A percentile compares a stretch with the other conserved stretches of the same genome.
Conservation (phyloP, 352 stramenopile genomes). For the Stephanocyclus meneghinianus region DNA sequence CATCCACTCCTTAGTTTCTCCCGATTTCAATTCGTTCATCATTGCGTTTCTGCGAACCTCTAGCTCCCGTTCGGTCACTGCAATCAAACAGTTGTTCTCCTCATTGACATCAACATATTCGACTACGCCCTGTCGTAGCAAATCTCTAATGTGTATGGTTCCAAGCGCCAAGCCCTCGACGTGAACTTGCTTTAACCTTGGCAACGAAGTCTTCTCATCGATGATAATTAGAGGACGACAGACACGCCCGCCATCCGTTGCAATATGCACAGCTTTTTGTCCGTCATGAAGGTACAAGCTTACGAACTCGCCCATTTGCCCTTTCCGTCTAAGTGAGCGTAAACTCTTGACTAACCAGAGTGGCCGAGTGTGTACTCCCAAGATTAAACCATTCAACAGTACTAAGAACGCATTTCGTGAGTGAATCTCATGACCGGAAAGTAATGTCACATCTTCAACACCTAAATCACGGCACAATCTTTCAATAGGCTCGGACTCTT, state of each 20-base stretch:
- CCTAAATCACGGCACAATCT: conserved; percentile 95
- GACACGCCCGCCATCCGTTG: conserved; percentile 96
- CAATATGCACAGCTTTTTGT: conserved; percentile 96
- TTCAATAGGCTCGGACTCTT: conserved; percentile 91
- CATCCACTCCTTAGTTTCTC: conserved; percentile 57
- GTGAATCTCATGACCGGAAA: conserved; percentile 96
- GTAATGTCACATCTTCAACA: conserved; percentile 93
- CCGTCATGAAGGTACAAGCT: conserved; percentile 98
- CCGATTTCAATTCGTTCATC: conserved; percentile 39
- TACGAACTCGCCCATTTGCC: conserved; percentile 92
- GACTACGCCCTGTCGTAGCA: conserved; percentile 92
- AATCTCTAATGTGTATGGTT: conserved; percentile 75
- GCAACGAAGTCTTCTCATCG: conserved; percentile 86
- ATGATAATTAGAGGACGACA: conserved; percentile 95
- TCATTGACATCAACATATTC: conserved; percentile 99
- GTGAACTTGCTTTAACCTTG: conserved; percentile 92
- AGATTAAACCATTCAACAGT: conserved; percentile 98
- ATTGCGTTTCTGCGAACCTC: conserved; percentile 59
- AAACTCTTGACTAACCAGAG: conserved; percentile 87
- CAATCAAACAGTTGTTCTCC: conserved; percentile 99
- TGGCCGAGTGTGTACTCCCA: conserved; percentile 93
- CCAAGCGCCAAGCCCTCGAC: conserved; percentile 84
- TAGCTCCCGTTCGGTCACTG: conserved; percentile 89
- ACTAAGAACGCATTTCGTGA: conserved; percentile 93
- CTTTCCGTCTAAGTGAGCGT: conserved; percentile 69